These are phyloP conservation scores for Leccinum incarnatum DNA, from an alignment of 768 basidiomycete species.

Conservation along the genomic window DNA sequence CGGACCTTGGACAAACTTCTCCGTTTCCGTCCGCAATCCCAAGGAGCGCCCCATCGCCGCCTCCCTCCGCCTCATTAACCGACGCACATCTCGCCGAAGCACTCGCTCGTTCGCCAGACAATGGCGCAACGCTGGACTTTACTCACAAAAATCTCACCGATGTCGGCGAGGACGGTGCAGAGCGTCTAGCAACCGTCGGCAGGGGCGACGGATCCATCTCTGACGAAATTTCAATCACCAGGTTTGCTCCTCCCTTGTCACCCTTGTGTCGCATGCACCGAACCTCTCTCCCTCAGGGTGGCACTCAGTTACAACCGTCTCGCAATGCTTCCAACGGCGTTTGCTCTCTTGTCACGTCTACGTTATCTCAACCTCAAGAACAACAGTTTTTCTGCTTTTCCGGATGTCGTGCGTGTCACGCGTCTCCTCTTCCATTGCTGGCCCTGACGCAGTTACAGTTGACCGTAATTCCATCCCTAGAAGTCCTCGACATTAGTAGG, in stretches of 20 bases:
- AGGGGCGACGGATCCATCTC: slow-evolving; percentile 40
- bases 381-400: slow-evolving; percentile 80
- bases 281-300: slow-evolving; percentile 49
- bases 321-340: slow-evolving; percentile 69
- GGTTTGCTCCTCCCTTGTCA: slow-evolving; percentile 41
- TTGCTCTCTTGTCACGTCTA: slow-evolving; percentile 67
- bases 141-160: slow-evolving; percentile 76
- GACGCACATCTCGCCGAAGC: slow-evolving; percentile 65
- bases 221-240: slow-evolving; percentile 53
- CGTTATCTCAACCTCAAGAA: slow-evolving; percentile 86
- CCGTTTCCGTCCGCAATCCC: slow-evolving; percentile 25
- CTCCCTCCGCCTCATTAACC: slow-evolving; percentile 44
- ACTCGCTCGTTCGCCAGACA: slow-evolving; percentile 63
- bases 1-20: slow-evolving; percentile 31
- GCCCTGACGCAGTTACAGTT: slow-evolving; percentile 47
- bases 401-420: slow-evolving; percentile 69
- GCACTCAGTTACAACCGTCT: slow-evolving; percentile 86
- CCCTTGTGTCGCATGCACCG: slow-evolving; percentile 3
- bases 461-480: slow-evolving; percentile 79
- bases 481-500: slow-evolving; percentile 91
- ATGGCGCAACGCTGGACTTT: slow-evolving; percentile 81
- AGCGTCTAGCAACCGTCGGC: slow-evolving; percentile 67
- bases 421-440: slow-evolving; percentile 2
- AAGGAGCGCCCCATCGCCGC: slow-evolving; percentile 28
- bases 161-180: slow-evolving; percentile 70